Base-by-base conservation (phyloP, 73 alveolate genomes). In the Symbiodinium natans region DNA sequence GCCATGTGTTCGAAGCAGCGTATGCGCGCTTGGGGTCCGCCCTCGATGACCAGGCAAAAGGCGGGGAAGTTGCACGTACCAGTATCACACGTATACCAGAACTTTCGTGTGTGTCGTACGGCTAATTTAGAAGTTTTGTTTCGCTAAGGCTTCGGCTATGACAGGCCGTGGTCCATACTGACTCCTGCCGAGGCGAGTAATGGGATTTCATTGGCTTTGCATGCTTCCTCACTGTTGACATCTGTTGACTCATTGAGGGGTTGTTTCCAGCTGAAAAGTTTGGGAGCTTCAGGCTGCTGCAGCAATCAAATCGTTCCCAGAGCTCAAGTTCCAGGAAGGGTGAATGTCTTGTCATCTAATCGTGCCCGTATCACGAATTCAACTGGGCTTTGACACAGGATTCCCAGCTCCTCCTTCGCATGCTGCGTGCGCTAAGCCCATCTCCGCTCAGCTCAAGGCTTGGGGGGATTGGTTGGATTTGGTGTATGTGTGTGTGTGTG, bases 1-100 rank as follows among this genome's bases (percentile, higher is more conserved):
- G 86, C 86, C 95, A 73, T 21, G 97, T 90, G 38, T 90, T 90
- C 63, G 38, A 82, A 6, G 97, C 97, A 31, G 97, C 97, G 36
- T 90, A 90, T 23, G 97, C 34, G 31, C 43, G 97, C 46, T 41
- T 90, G 88, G 97, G 89, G 4, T 29, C 89, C 34, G 75, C 97
- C 25, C 80, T 90, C 39, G 97, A 90, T 46, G 77, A 39, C 17
- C 97, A 90, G 36, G 89, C 88, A 17, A 56, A n/a, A 90, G 97
- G 97, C 94, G 8, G 63, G 83, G 23, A 19, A 41, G 10, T 31
- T 33, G 52, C 42, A 23, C 21, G 33, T 41, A 31, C 38, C 33
- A 34, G 10, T 71, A 71, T 71, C n/a, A n/a, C n/a, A n/a, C n/a
- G 13, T 46, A 6, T 46, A 13, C 13, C 59, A 13, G 59, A 46